These are phyloP conservation scores for Ogataea hybrid DNA, from an alignment of 1,139 yeast species.

Conservation along the genomic window DNA sequence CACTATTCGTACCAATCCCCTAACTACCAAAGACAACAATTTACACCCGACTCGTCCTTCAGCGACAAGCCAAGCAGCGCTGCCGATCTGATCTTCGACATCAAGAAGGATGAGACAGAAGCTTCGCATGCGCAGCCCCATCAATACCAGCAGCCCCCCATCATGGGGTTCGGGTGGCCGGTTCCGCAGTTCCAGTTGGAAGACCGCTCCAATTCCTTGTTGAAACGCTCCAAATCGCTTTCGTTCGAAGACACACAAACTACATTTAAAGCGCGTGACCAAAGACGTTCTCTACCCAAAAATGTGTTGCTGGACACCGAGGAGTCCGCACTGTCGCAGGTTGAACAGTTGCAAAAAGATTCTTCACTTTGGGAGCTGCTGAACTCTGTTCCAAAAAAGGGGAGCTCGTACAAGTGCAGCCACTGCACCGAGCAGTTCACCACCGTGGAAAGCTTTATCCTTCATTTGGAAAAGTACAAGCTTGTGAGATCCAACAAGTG, in stretches of 20 bases:
- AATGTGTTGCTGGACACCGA: slow-evolving; percentile 1
- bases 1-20: slow-evolving; percentile 8
- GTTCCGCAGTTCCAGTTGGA: slow-evolving; percentile 3
- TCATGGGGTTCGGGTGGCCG: slow-evolving; percentile 2
- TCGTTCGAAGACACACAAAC: not conserved
- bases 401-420: slow-evolving; percentile 41
- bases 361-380: slow-evolving; percentile 18
- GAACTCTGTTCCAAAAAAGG: slow-evolving; percentile 17
- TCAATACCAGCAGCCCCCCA: slow-evolving; percentile 1
- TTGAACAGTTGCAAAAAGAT: slow-evolving; percentile 16
- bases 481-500: slow-evolving; percentile 48
- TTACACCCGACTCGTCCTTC: slow-evolving; percentile 9
- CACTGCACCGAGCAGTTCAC: slow-evolving; percentile 46
- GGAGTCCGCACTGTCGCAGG: slow-evolving; percentile 3
- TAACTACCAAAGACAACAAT: slow-evolving; percentile 1
- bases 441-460: slow-evolving; percentile 41
- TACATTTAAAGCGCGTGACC: slow-evolving; percentile 2
- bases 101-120: slow-evolving; percentile 9
- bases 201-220: slow-evolving; percentile 1
- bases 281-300: slow-evolving; percentile 8
- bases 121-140: slow-evolving; percentile 7
- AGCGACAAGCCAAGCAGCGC: slow-evolving; percentile 11
- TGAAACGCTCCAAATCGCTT: slow-evolving; percentile 12
- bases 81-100: slow-evolving; percentile 4
- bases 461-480: slow-evolving; percentile 45